Percentiles rank a stretch among this genome's conserved stretches.
These are phyloP conservation scores for Eucalyptus cloeziana DNA, from an alignment of 345 rosid genomes.

Conservation along the genomic window DNA sequence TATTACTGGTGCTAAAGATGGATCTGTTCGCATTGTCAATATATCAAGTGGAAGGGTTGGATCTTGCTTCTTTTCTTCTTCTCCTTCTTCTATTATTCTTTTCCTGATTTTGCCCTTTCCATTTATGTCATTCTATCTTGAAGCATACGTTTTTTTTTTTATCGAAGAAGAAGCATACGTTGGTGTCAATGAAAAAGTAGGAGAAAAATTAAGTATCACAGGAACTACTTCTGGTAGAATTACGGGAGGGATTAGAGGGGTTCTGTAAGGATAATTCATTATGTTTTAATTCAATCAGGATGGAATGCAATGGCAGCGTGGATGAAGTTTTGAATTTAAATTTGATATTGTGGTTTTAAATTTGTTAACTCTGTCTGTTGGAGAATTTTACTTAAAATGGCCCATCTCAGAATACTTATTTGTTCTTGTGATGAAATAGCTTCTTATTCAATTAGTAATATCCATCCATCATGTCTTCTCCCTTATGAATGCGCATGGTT, in stretches of 20 bases:
- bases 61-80: background rate
- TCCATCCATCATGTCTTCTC: background rate
- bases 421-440: background rate
- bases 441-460: background rate
- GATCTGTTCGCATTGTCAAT: slow-evolving; percentile 73
- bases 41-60: slow-evolving; percentile 71
- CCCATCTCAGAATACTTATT: background rate
- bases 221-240: background rate
- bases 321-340: background rate
- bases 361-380: background rate
- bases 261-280: background rate
- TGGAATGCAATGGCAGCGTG: background rate
- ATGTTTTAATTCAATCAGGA: background rate
- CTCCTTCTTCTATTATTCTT: background rate
- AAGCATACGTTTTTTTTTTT: background rate
- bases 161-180: background rate
- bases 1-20: slow-evolving; percentile 74
- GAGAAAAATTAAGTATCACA: background rate
- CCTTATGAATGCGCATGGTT: background rate
- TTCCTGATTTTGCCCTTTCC: background rate
- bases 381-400: background rate
- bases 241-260: background rate
- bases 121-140: background rate
- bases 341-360: background rate
- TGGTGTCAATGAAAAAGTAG: background rate